Evolutionary conservation across 2,329 filamentous ascomycete species (phyloP).

Genomic region (Xylaria sp.): DNA sequence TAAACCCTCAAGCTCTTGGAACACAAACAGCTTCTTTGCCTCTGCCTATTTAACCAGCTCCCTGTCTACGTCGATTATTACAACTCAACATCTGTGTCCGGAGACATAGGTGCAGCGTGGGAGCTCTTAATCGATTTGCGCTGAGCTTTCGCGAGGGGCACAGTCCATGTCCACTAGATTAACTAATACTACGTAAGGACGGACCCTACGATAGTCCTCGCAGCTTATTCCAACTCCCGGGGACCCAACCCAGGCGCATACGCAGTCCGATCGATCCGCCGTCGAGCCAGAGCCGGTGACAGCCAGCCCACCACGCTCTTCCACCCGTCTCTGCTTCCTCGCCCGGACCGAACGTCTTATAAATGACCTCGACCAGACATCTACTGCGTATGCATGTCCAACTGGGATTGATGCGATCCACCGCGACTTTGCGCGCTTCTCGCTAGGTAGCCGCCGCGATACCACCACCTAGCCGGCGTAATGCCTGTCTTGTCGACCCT

Average conservation of each 20-base stretch:
- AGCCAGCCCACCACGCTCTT: constrained; percentile 2
- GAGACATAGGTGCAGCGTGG: neutral
- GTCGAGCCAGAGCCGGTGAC: constrained; percentile 4
- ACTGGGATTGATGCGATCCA: constrained; percentile 33
- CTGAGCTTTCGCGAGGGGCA: neutral
- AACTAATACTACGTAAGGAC: neutral
- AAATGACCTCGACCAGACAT: constrained; percentile 32
- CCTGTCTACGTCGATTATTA: neutral
- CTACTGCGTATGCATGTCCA: constrained; percentile 32
- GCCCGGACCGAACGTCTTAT: constrained; percentile 3
- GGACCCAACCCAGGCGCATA: neutral
- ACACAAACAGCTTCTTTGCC: constrained; percentile 4
- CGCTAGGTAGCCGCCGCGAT: constrained; percentile 31
- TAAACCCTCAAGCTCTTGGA: constrained; percentile 4
- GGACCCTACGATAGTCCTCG: neutral
- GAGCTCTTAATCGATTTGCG: constrained; percentile 3
- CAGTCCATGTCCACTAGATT: neutral
- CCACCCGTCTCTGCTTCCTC: neutral
- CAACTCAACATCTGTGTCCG: constrained; percentile 1
- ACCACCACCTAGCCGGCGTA: constrained; percentile 7
- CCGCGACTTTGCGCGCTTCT: constrained; percentile 30
- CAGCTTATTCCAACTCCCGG: neutral
- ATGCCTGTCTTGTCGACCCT: constrained; percentile 40
- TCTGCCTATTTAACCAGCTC: neutral
- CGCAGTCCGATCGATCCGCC: constrained; percentile 23